phyloP scores from a whole-genome alignment of 1,284 basidiomycete species.

The Trichosporon asahii region DNA sequence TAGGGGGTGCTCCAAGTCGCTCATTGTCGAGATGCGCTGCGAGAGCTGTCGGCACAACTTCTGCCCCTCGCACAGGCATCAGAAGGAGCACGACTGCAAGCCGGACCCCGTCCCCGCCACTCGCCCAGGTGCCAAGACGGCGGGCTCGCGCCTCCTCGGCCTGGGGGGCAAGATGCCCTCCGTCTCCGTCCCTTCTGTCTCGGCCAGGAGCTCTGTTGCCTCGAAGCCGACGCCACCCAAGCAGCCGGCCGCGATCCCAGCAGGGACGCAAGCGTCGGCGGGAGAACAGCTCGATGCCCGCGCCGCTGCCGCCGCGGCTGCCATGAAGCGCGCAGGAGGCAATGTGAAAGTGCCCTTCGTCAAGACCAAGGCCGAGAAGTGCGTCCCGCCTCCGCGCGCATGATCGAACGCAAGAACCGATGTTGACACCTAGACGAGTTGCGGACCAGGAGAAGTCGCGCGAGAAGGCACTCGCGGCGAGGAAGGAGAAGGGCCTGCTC shows the following conservation, averaged over 20 bases:
- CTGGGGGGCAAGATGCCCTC: constrained; percentile 11
- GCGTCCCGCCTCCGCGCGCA: constrained; percentile 21
- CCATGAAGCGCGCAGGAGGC: constrained; percentile 45
- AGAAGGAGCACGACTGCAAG: constrained; percentile 38
- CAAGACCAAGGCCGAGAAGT: constrained; percentile 49
- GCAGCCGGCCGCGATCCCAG: too few relatives aligned
- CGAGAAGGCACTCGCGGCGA: constrained; percentile 45
- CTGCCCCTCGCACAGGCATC: constrained; percentile 44
- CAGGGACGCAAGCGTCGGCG: constrained; percentile 2
- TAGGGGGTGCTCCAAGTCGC: constrained; percentile 43
- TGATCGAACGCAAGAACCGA: not conserved
- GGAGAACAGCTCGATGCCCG: constrained; percentile 32
- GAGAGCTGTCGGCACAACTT: constrained; percentile 43
- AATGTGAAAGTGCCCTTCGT: constrained; percentile 50
- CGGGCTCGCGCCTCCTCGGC: constrained; percentile 33
- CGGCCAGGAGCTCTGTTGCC: not conserved
- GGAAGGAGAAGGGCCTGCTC: constrained; percentile 50
- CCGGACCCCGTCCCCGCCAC: constrained; percentile 21
- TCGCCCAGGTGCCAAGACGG: constrained; percentile 28
- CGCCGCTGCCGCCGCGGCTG: constrained; percentile 46
- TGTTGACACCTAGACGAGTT: not conserved
- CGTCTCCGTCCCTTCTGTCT: not conserved
- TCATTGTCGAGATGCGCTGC: constrained; percentile 50
- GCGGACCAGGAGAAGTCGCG: constrained; percentile 26
- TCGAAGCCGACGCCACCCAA: constrained; percentile 8